Evolutionary conservation across 352 stramenopile species (phyloP), one percentile per base, ranked within the genome.

Genomic region (Phytophthora hybrid): DNA sequence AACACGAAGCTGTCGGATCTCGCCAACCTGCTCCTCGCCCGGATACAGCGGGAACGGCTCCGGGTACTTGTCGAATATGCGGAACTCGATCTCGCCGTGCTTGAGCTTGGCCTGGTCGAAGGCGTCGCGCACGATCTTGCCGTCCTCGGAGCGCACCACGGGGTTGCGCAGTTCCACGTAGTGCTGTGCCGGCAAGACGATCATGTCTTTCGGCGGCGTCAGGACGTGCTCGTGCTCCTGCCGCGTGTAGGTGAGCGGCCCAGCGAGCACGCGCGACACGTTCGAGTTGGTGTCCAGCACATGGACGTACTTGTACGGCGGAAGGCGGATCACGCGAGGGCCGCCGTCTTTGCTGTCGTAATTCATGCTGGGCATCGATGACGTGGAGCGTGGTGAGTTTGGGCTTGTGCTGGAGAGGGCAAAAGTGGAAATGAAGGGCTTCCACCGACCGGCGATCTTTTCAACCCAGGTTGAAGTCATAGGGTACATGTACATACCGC

Each of bases 201-300:
- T 91, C 88, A 95, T 95, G 63, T 91, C 78, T 63, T 88, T 68
- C 23, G 86, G 75, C 7, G 54, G 75, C 41, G 82, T 88, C 34
- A 93, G 76, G 47, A 95, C 79, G 53, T 92, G 80, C 59, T 95
- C 88, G 60, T 95, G 88, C 61, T 95, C 88, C 66, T 93, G 85
- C 2, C 88, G 83, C 41, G 88, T 95, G 77, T 93, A 95, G 49
- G 87, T 95, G 29, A 92, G 76, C 55, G 88, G 88, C 0, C 88
- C 88, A 0, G 81, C 87, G 63, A 95, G 81, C 74, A 95, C 88
- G 62, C 88, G 86, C 34, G 88, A 89, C 16, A 95, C 87, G 55
- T 95, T 95, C 53, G 84, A 91, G 82, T 95, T 95, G 65, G 88
- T 95, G 77, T 95, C 88, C 7, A 93, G 88, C 68, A 95, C 82